Conservation (phyloP, 1,284 basidiomycete genomes). For the Sphaerobolus stellatus region DNA sequence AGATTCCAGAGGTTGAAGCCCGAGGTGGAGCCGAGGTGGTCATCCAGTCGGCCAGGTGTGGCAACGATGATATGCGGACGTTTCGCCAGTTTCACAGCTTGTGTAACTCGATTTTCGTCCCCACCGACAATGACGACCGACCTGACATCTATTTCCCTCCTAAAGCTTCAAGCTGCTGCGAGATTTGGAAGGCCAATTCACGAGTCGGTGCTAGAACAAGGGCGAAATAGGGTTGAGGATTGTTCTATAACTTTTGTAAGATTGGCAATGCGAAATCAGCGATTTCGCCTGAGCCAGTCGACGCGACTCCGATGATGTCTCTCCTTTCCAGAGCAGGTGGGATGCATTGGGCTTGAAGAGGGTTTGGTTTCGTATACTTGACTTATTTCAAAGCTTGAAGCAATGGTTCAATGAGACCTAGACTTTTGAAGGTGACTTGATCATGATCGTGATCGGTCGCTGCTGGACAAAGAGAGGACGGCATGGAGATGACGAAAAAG, state of each 20-base stretch:
- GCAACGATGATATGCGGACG: slow-evolving; percentile 96
- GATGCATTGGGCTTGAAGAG: slow-evolving; percentile 88
- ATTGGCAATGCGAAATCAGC: slow-evolving; percentile 97
- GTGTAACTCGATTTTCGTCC: slow-evolving; percentile 91
- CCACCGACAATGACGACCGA: slow-evolving; percentile 94
- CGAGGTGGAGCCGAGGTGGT: slow-evolving; percentile 98
- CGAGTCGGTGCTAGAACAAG: slow-evolving; percentile 95
- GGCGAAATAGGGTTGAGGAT: slow-evolving; percentile 91
- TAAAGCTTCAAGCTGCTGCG: slow-evolving; percentile 92
- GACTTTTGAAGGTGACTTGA: slow-evolving; percentile 69
- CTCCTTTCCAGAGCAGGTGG: slow-evolving; percentile 88
- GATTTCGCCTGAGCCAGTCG: slow-evolving; percentile 97
- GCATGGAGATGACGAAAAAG: no score
- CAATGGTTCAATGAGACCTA: slow-evolving; percentile 89
- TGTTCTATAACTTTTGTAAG: slow-evolving; percentile 94
- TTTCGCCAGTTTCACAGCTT: slow-evolving; percentile 92
- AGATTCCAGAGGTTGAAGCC: slow-evolving; percentile 89
- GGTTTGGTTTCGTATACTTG: slow-evolving; percentile 85
- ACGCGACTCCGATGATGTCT: slow-evolving; percentile 97
- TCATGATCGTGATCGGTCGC: no score
- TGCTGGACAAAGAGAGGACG: no score
- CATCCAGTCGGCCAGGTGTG: slow-evolving; percentile 92
- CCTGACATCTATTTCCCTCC: slow-evolving; percentile 92
- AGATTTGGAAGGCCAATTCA: slow-evolving; percentile 98
- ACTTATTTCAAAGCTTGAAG: slow-evolving; percentile 84